phyloP scores from a whole-genome alignment of 1,139 yeast genomes.

The Meyerozyma sp. region DNA sequence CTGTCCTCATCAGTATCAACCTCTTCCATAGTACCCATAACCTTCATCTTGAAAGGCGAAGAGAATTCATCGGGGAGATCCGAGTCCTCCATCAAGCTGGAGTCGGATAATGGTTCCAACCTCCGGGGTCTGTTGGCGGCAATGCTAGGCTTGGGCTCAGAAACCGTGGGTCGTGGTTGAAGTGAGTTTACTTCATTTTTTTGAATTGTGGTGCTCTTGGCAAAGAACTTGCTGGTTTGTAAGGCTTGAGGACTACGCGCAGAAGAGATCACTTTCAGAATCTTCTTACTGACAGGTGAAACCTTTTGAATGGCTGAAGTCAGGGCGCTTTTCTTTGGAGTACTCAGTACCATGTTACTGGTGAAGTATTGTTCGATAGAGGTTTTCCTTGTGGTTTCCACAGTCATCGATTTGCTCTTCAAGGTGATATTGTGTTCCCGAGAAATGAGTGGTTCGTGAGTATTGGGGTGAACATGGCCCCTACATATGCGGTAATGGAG shows the following conservation, averaged over 20 bases:
- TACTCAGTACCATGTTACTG: neutral
- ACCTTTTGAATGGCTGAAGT: neutral
- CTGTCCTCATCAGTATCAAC: conserved; percentile 3
- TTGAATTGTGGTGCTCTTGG: conserved; percentile 3
- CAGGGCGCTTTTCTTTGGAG: neutral
- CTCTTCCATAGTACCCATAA: neutral
- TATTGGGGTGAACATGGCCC: conserved; percentile 65
- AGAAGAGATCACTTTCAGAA: neutral
- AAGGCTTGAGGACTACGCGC: neutral
- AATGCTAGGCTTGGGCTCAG: neutral
- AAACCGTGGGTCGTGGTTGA: neutral
- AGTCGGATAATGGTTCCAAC: conserved; percentile 8
- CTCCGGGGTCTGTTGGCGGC: neutral
- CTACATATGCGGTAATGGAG: conserved; percentile 53
- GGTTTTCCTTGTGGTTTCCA: conserved; percentile 1
- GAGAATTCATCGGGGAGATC: conserved; percentile 32
- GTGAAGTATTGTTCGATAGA: neutral
- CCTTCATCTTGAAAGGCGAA: conserved; percentile 16
- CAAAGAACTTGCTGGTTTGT: conserved; percentile 13
- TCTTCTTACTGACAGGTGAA: neutral
- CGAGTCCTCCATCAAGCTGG: conserved; percentile 29
- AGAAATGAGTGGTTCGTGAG: conserved; percentile 42
- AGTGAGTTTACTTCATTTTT: neutral
- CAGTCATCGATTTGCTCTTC: conserved; percentile 20
- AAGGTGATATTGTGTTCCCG: conserved; percentile 36